phyloP scores from a whole-genome alignment of 768 basidiomycete species.

The Artomyces pyxidatus region DNA sequence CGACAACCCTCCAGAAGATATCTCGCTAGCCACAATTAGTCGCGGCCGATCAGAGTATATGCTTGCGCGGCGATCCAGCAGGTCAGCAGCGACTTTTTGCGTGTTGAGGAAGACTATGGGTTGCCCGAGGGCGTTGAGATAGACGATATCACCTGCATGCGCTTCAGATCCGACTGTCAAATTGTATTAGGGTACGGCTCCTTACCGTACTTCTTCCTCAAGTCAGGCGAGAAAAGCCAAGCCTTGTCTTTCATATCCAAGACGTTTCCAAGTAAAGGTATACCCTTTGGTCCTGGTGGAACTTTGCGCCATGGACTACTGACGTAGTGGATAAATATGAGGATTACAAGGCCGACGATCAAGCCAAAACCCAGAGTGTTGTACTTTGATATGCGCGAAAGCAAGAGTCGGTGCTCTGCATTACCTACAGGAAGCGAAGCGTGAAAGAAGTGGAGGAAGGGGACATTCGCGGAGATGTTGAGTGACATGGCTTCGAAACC shows the following conservation, averaged over 20 bases:
- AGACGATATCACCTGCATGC: constrained; percentile 14
- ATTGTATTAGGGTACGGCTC: neutral
- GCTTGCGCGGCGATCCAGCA: constrained; percentile 17
- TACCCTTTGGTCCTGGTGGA: constrained; percentile 9
- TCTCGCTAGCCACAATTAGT: constrained; percentile 13
- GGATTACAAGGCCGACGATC: too few relatives aligned
- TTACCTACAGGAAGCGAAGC: too few relatives aligned
- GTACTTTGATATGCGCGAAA: too few relatives aligned
- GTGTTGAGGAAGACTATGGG: constrained; percentile 19
- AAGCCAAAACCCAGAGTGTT: too few relatives aligned
- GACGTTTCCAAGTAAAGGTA: constrained; percentile 10
- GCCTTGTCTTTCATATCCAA: constrained; percentile 8
- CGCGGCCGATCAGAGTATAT: constrained; percentile 14
- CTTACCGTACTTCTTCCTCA: constrained; percentile 11
- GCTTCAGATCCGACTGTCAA: neutral
- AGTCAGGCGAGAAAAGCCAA: constrained; percentile 12
- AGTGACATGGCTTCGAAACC: too few relatives aligned
- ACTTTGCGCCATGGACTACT: constrained; percentile 14
- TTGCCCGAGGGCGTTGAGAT: constrained; percentile 14
- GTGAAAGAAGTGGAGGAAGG: too few relatives aligned
- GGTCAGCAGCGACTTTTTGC: constrained; percentile 18
- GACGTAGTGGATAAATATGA: constrained; percentile 5
- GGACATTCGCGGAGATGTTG: too few relatives aligned
- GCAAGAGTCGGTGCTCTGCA: too few relatives aligned
- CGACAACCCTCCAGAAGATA: constrained; percentile 9